Percentiles rank a stretch among this genome's conserved stretches.
Evolutionary conservation across 345 rosid genomes (phyloP).

Genomic region (Citrus sinensis): DVS_A1.0 CM039166.1:18817001-18817500

Average conservation of each 20-base stretch:
- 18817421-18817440: not conserved
- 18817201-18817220: slow-evolving; percentile 46
- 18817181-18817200: slow-evolving; percentile 41
- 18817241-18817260: slow-evolving; percentile 42
- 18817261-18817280: not conserved
- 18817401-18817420: slow-evolving; percentile 48
- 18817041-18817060: not conserved
- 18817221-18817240: slow-evolving; percentile 40
- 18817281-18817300: not conserved
- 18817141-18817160: not conserved
- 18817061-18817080: not conserved
- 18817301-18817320: not conserved
- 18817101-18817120: not conserved
- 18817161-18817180: slow-evolving; percentile 27
- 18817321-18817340: slow-evolving; percentile 17
- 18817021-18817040: not conserved
- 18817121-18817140: not conserved
- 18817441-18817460: not conserved
- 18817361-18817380: slow-evolving; percentile 55
- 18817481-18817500: not conserved
- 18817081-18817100: not conserved
- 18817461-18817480: not conserved
- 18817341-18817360: slow-evolving; percentile 63
- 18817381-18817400: slow-evolving; percentile 46
- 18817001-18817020: not conserved